phyloP scores from a whole-genome alignment of 768 basidiomycete genomes.

The Saitozyma sp. region DNA sequence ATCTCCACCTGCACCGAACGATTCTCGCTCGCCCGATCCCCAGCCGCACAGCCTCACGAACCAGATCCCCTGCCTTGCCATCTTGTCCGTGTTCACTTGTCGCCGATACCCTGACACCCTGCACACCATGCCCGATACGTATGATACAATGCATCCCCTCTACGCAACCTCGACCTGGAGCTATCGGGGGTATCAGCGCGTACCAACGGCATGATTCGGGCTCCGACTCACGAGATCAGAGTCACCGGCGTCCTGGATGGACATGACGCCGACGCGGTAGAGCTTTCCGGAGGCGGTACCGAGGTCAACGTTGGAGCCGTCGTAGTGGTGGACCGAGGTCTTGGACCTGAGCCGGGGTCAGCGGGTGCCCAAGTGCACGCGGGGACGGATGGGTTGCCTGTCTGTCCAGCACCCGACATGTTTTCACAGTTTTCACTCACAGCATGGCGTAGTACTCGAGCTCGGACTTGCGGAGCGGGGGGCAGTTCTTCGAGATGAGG shows the following conservation, averaged over 20 bases:
- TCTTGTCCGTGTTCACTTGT: neutral
- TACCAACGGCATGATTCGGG: neutral
- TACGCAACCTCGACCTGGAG: conserved; percentile 44
- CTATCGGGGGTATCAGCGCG: conserved; percentile 18
- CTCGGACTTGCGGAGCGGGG: conserved; percentile 97
- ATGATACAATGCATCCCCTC: conserved; percentile 45
- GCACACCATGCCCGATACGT: too few species aligned
- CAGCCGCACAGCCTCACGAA: neutral
- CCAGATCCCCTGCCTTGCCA: neutral
- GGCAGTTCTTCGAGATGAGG: conserved; percentile 97
- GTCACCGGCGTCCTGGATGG: conserved; percentile 91
- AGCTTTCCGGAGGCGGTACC: conserved; percentile 99
- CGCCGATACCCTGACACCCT: too few species aligned
- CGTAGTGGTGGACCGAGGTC: conserved; percentile 97
- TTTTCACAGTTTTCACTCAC: conserved; percentile 27
- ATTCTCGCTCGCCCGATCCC: neutral
- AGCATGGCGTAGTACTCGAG: conserved; percentile 99
- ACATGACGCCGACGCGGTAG: conserved; percentile 99
- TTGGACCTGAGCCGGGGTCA: conserved; percentile 63
- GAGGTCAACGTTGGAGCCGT: conserved; percentile 94
- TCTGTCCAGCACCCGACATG: neutral
- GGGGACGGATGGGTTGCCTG: neutral
- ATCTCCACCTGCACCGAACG: too few species aligned
- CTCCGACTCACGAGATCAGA: conserved; percentile 67
- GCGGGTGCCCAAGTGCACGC: neutral